Conservation (phyloP, 495 filamentous ascomycete species). For the Acidomyces sp. region DNA sequence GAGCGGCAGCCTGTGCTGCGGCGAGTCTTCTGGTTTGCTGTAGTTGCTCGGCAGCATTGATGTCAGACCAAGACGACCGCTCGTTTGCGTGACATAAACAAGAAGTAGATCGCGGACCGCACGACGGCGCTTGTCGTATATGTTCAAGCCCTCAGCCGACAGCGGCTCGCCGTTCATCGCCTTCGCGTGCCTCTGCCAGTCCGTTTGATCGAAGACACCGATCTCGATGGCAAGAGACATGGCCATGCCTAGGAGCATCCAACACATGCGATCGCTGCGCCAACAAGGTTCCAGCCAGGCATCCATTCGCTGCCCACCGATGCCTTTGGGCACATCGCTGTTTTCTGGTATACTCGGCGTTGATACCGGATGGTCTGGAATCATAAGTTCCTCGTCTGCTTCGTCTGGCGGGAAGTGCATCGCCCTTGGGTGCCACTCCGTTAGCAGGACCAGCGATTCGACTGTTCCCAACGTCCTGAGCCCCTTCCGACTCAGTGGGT, state of each 20-base stretch:
- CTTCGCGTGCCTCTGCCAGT: constrained; percentile 43
- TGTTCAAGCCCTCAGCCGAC: constrained; percentile 42
- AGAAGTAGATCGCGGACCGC: constrained; percentile 75
- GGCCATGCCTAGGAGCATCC: constrained; percentile 90
- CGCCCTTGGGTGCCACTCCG: constrained; percentile 91
- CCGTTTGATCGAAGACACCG: constrained; percentile 82
- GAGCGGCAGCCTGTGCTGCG: constrained; percentile 12
- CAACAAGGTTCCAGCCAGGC: constrained; percentile 95
- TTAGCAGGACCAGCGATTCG: constrained; percentile 82
- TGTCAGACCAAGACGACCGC: constrained; percentile 82
- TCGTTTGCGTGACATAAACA: constrained; percentile 81
- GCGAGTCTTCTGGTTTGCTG: constrained; percentile 19
- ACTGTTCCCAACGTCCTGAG: constrained; percentile 84
- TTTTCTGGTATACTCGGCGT: constrained; percentile 6
- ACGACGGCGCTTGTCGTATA: constrained; percentile 62
- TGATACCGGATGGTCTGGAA: constrained; percentile 20
- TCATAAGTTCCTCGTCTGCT: constrained; percentile 49
- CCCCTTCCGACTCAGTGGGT: constrained; percentile 44
- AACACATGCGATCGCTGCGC: constrained; percentile 93
- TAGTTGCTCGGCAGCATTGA: constrained; percentile 63
- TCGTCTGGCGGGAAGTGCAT: constrained; percentile 91
- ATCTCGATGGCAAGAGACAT: constrained; percentile 84
- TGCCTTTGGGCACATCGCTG: constrained; percentile 29
- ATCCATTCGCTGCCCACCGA: constrained; percentile 58
- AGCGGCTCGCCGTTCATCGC: constrained; percentile 29